These are phyloP conservation scores for Odontarrhena argentea DNA, from an alignment of 345 rosid species.

Conservation along the genomic window DNA sequence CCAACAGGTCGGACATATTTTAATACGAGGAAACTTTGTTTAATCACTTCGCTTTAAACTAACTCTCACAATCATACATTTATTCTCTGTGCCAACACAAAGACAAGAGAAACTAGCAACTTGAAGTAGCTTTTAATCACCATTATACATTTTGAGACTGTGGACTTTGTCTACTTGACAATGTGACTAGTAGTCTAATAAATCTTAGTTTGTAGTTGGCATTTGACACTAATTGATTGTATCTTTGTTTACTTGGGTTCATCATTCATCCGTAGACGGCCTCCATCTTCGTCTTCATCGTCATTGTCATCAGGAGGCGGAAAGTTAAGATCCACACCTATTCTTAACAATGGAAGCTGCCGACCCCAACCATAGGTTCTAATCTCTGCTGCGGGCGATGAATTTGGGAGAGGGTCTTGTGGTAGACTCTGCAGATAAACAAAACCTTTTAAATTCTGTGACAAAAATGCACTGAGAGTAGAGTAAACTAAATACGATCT, in stretches of 20 bases:
- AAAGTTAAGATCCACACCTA: background rate
- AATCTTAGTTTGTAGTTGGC: too few species aligned
- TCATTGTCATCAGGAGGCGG: background rate
- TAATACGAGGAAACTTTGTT: background rate
- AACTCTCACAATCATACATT: too few species aligned
- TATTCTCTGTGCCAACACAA: too few species aligned
- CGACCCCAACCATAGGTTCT: too few species aligned
- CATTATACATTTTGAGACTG: background rate
- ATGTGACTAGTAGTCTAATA: background rate
- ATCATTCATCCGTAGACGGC: background rate
- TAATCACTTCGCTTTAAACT: too few species aligned
- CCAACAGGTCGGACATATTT: conserved; percentile 19
- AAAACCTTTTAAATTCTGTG: background rate
- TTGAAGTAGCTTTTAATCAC: background rate
- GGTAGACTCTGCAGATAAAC: background rate
- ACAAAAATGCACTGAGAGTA: background rate
- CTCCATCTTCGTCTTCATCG: too few species aligned
- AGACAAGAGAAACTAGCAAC: background rate
- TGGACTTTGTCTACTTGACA: background rate
- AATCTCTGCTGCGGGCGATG: too few species aligned
- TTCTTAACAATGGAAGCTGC: too few species aligned
- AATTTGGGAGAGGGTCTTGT: background rate
- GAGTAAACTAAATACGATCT: background rate
- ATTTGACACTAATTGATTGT: background rate
- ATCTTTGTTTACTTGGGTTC: background rate